These are phyloP conservation scores for Coemansia sp. DNA, from an alignment of 192 early-diverging fungal species.

Conservation along the genomic window DNA sequence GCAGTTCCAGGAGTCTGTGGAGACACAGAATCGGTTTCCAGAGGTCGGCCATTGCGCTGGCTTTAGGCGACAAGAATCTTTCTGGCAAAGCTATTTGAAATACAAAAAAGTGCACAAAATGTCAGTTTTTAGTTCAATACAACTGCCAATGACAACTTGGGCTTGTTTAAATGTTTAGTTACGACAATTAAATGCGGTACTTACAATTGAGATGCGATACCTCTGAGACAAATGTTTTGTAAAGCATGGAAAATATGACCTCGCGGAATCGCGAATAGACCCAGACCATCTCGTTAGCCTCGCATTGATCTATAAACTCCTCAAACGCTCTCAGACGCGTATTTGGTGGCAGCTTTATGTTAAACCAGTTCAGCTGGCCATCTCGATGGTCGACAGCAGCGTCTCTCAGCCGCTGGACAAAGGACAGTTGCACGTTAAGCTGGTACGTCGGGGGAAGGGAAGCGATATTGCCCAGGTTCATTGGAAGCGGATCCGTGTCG, in stretches of 20 bases:
- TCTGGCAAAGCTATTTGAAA: constrained; percentile 39
- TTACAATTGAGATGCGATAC: constrained; percentile 43
- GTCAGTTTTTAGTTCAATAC: background rate
- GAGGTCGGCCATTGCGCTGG: constrained; percentile 13
- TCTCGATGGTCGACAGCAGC: constrained; percentile 8
- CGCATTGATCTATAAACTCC: constrained; percentile 23
- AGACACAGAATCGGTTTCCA: constrained; percentile 28
- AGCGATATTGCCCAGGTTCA: constrained; percentile 15
- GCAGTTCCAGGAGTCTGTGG: constrained; percentile 26
- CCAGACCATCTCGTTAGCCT: constrained; percentile 41
- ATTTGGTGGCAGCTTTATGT: constrained; percentile 9
- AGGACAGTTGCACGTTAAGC: constrained; percentile 8
- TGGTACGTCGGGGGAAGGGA: constrained; percentile 33
- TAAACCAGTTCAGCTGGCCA: constrained; percentile 34
- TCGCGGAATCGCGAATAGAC: constrained; percentile 29
- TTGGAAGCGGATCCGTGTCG: constrained; percentile 29
- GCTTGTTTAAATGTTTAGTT: too few relatives aligned
- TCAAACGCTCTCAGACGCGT: constrained; percentile 18
- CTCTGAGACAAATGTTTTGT: constrained; percentile 23
- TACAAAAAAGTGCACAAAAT: background rate
- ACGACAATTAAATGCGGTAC: background rate
- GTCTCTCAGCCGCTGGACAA: constrained; percentile 24
- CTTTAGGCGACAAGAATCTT: constrained; percentile 33
- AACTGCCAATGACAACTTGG: too few relatives aligned
- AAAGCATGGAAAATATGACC: constrained; percentile 27